Conservation (phyloP, 768 basidiomycete species). For the Kondoa subrosea region DNA sequence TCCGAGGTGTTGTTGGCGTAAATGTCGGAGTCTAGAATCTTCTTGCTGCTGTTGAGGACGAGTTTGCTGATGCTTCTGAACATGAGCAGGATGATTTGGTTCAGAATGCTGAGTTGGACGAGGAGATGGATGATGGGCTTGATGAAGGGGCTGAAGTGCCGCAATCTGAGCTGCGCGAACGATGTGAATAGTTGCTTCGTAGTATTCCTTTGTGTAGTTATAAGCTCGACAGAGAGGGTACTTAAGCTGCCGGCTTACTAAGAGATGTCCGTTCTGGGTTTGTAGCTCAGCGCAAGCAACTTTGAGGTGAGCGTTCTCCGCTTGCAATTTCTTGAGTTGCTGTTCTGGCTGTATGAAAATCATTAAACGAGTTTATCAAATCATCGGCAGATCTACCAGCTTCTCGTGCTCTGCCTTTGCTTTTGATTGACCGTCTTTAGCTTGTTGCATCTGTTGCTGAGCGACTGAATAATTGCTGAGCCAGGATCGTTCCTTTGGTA, state of each 20-base stretch:
- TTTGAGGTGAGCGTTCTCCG: neutral
- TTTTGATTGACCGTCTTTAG: neutral
- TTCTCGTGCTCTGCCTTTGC: neutral
- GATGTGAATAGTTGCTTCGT: neutral
- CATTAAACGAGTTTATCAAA: neutral
- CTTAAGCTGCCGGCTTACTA: no score
- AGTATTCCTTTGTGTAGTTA: no score
- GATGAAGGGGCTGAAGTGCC: neutral
- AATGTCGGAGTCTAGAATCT: neutral
- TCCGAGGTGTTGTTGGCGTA: neutral
- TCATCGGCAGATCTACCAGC: neutral
- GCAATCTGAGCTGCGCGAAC: neutral
- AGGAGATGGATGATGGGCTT: neutral
- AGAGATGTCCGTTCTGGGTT: neutral
- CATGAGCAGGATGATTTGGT: neutral
- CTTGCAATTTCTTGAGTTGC: neutral
- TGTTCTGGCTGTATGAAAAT: neutral
- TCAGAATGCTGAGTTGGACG: no score
- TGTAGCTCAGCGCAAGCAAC: neutral
- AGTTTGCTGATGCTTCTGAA: neutral
- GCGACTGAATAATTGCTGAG: neutral
- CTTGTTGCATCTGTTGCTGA: neutral
- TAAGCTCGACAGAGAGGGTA: no score
- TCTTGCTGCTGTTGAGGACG: neutral
- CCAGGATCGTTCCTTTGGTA: neutral